Percentiles rank a stretch among this genome's conserved stretches.
Conservation (phyloP, 2,329 filamentous ascomycete species). For the Fusarium sp. region DNA sequence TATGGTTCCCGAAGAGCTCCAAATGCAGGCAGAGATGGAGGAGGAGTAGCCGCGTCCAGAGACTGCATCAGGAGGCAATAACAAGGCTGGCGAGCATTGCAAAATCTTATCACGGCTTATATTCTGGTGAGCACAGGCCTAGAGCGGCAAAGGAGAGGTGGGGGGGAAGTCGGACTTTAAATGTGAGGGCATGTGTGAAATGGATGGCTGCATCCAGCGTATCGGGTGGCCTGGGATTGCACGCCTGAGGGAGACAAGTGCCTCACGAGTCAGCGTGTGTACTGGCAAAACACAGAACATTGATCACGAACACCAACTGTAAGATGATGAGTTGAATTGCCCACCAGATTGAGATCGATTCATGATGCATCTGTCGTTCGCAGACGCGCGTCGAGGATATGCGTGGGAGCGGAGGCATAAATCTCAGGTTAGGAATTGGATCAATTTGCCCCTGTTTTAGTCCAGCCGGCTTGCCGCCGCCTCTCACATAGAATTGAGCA, state of each 20-base stretch:
- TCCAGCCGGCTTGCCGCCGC: not conserved
- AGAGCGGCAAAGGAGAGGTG: no score
- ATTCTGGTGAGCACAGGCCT: slow-evolving; percentile 5
- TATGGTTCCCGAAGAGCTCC: slow-evolving; percentile 50
- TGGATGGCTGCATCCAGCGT: slow-evolving; percentile 11
- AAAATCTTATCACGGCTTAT: not conserved
- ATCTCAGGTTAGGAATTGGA: not conserved
- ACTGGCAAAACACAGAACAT: not conserved
- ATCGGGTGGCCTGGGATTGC: not conserved
- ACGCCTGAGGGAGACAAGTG: slow-evolving; percentile 2
- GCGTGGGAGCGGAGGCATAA: not conserved
- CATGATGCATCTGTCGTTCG: not conserved
- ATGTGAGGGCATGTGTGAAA: slow-evolving; percentile 15
- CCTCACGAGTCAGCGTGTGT: not conserved
- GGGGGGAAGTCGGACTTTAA: slow-evolving; percentile 3
- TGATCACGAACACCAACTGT: not conserved
- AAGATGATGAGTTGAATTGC: not conserved
- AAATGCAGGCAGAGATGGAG: slow-evolving; percentile 61
- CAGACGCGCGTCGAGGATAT: not conserved
- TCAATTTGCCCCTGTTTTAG: not conserved
- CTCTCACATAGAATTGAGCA: not conserved
- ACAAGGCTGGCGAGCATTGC: not conserved
- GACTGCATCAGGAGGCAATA: not conserved
- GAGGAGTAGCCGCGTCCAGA: slow-evolving; percentile 48
- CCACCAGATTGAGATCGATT: not conserved